These are phyloP conservation scores for Zygoascus flipseniorum DNA, from an alignment of 805 yeast species.

Conservation along the genomic window DNA sequence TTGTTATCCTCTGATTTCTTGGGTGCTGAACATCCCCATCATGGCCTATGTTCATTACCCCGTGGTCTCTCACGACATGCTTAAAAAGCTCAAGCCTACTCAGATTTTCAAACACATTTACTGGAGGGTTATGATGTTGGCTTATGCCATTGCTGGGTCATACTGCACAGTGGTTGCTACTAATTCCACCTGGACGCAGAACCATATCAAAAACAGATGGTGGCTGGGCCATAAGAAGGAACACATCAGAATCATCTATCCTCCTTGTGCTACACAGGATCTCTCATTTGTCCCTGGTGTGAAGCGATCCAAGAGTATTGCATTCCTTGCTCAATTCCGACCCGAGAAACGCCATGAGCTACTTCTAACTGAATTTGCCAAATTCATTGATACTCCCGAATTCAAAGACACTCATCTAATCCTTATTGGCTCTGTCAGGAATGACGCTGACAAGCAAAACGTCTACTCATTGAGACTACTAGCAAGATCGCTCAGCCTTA, in stretches of 20 bases:
- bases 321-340: constrained; percentile 85
- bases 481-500: constrained; percentile 38
- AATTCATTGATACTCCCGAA: constrained; percentile 33
- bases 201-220: constrained; percentile 69
- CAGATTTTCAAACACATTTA: constrained; percentile 43
- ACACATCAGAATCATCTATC: constrained; percentile 53
- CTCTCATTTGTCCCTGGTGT: constrained; percentile 26
- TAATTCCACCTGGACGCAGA: constrained; percentile 87
- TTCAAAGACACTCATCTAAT: constrained; percentile 45
- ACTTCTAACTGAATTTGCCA: constrained; percentile 54
- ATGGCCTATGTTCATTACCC: constrained; percentile 94
- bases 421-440: constrained; percentile 79
- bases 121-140: constrained; percentile 59
- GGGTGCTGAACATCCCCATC: constrained; percentile 60
- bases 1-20: constrained; percentile 56
- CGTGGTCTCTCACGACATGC: constrained; percentile 81
- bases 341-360: constrained; percentile 88
- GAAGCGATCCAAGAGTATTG: constrained; percentile 25
- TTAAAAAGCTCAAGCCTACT: constrained; percentile 28
- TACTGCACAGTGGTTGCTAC: constrained; percentile 59
- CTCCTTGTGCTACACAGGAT: constrained; percentile 78
- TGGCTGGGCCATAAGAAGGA: constrained; percentile 30
- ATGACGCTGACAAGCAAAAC: constrained; percentile 51
- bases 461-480: constrained; percentile 42
- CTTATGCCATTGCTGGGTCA: constrained; percentile 60